A percentile compares a stretch with the other conserved stretches of the same genome.
phyloP scores from a whole-genome alignment of 2,329 filamentous ascomycete genomes.

The Fusarium sp. region DNA sequence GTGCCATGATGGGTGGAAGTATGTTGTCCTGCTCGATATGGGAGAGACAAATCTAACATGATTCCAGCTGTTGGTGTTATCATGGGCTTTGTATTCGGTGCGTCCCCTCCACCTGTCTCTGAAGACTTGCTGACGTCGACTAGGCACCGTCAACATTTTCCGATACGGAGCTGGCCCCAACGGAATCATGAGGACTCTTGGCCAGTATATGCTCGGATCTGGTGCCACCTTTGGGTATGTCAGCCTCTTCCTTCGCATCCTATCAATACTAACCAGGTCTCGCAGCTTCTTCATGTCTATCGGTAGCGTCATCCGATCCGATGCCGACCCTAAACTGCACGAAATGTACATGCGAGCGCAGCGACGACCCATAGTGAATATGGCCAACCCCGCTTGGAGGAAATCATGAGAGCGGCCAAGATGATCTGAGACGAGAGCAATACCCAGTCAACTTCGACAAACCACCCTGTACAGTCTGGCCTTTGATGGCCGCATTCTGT shows the following conservation, averaged over 20 bases:
- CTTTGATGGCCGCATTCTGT: slow-evolving; percentile 42
- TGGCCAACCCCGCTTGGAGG: slow-evolving; percentile 55
- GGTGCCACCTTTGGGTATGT: slow-evolving; percentile 93
- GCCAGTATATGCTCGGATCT: slow-evolving; percentile 96
- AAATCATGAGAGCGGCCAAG: slow-evolving; percentile 42
- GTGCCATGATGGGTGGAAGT: slow-evolving; percentile 98
- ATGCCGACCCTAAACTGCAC: slow-evolving; percentile 80
- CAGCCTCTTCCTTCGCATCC: not conserved
- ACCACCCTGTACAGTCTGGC: slow-evolving; percentile 45
- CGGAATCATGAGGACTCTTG: slow-evolving; percentile 92
- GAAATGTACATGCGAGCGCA: slow-evolving; percentile 82
- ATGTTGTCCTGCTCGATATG: slow-evolving; percentile 58
- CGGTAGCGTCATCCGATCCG: slow-evolving; percentile 94
- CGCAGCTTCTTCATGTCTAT: slow-evolving; percentile 97
- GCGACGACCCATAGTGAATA: slow-evolving; percentile 76
- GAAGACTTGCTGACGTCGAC: slow-evolving; percentile 13
- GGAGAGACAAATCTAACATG: slow-evolving; percentile 47
- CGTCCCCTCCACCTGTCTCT: slow-evolving; percentile 35
- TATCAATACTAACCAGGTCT: slow-evolving; percentile 32
- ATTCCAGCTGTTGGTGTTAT: slow-evolving; percentile 87
- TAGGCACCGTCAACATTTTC: slow-evolving; percentile 94
- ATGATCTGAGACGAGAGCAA: slow-evolving; percentile 41
- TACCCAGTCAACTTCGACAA: slow-evolving; percentile 42
- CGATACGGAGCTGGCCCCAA: slow-evolving; percentile 93
- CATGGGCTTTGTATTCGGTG: slow-evolving; percentile 98